Base-by-base conservation (phyloP, 2,329 filamentous ascomycete species). In the Exophiala sideris region DNA sequence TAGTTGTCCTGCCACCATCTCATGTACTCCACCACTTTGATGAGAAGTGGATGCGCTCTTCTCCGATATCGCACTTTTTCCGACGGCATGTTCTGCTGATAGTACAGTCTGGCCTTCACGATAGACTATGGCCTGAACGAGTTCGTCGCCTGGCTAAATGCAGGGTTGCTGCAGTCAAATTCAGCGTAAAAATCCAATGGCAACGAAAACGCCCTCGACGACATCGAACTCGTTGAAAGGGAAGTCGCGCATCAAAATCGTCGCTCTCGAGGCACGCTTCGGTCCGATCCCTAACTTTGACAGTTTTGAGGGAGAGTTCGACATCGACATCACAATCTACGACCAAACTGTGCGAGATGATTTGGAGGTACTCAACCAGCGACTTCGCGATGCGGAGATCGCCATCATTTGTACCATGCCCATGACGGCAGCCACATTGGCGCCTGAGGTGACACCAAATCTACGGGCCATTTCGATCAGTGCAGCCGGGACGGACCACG, bases 401-500 rank as follows among this genome's bases (percentile, higher is more conserved):
- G 42, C 75, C 8, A 70, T 76, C 49, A 64, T 70, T 24, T 71
- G 72, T 8, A 68, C 67, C 1, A 63, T 68, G 5, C 68, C 67
- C 24, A 64, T 79, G 21, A 68, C 70, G 11, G 65, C 71, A 24
- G 68, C 67, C 36, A 65, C 67, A 10, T 68, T 77, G 4, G 59
- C 66, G 40, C 60, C 66, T 16, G 32, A 50, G 14, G 47, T 39
- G 9, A 69, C 70, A 3, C 74, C 75, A 24, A 62, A 71, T 48
- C 67, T 79, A 34, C 66, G 69, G 50, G 67, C 74, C 34, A 68
- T 79, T 49, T 70, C 71, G 40, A 66, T 72, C 12, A 72, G 72
- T 54, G 75, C 74, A 29, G 72, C 73, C 6, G 76, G 76, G 48
- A 72, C 70, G 39, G 76, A 78, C 62, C 68, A 68, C 41, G 65